Base-by-base conservation (phyloP, 352 stramenopile genomes). In the Pythium phragmitis region DNA sequence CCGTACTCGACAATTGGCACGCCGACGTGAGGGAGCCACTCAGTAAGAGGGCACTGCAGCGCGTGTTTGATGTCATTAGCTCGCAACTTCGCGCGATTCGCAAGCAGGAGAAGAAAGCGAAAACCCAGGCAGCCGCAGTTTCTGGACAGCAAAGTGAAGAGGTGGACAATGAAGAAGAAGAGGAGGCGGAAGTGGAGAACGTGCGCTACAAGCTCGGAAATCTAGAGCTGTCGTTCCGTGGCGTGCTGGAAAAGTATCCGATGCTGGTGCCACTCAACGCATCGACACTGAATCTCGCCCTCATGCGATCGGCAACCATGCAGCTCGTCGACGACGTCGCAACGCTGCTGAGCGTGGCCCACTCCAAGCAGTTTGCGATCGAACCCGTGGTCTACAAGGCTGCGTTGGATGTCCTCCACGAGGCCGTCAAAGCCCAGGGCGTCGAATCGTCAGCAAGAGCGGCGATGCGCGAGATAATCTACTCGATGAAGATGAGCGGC, bases 1-100 rank as follows among this genome's bases (percentile, higher is more conserved):
- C 78, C 37, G 84, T 78, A 34, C 56, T 91, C 19, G 78, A 91
- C 45, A 76, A 80, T 21, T 89, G 77, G 76, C 77, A 88, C 21
- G 63, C 48, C n/a, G 33, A 26, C 55, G 57, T 68, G 34, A 58
- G 54, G n/a, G 68, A 60, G 17, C 53, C 63, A 6, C 59, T 88
- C 39, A 91, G 82, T 69, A 76, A 75, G 16, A 69, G 80, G 2
- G 67, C 80, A 11, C 52, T 77, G 6, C 69, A 83, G 46, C 76
- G 78, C 7, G 76, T 88, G 33, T 86, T 88, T 36, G 77, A 91
- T 28, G 65, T 85, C 37, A 77, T 88, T 11, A 83, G 76, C 9
- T 73, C 75, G 49, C 79, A 89, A 28, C 70, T 88, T 26, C 65
- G 76, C 60, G 63, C 67, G 23, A 59, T 87, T 23, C 65, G 64